Conservation (phyloP, 1,139 yeast genomes). For the Yamadazyma mexicana region DNA sequence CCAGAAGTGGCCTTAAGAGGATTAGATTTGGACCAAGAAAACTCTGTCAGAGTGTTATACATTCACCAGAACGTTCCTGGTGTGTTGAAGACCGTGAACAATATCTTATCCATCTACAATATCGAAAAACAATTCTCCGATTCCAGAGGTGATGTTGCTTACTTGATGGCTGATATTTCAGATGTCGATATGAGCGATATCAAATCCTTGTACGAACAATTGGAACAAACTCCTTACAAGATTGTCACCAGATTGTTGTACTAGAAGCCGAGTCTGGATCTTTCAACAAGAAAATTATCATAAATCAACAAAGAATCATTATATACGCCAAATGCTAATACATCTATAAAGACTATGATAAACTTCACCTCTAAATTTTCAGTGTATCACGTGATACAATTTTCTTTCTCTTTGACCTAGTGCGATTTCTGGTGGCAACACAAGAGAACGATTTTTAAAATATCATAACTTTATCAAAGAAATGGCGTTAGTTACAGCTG, state of each 20-base stretch:
- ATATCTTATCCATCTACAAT: conserved; percentile 90
- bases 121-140: conserved; percentile 98
- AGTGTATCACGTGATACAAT: neutral
- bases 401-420: neutral
- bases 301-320: no score
- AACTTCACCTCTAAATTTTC: neutral
- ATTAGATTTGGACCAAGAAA: conserved; percentile 82
- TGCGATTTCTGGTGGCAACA: conserved; percentile 12
- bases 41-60: conserved; percentile 89
- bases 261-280: conserved; percentile 32
- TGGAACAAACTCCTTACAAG: conserved; percentile 88
- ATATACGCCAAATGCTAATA: no score
- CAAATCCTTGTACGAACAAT: conserved; percentile 78
- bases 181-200: conserved; percentile 82
- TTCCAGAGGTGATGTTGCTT: conserved; percentile 94
- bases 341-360: no score
- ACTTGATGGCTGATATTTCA: conserved; percentile 96
- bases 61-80: conserved; percentile 99
- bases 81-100: conserved; percentile 95
- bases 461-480: neutral
- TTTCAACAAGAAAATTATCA: neutral
- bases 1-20: conserved; percentile 96
- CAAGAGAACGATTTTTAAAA: neutral
- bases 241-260: conserved; percentile 89
- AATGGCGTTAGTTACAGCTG: conserved; percentile 77